These are phyloP conservation scores for Aspergillus pseudoglaucus DNA, from an alignment of 2,329 filamentous ascomycete genomes.

Conservation along the genomic window DNA sequence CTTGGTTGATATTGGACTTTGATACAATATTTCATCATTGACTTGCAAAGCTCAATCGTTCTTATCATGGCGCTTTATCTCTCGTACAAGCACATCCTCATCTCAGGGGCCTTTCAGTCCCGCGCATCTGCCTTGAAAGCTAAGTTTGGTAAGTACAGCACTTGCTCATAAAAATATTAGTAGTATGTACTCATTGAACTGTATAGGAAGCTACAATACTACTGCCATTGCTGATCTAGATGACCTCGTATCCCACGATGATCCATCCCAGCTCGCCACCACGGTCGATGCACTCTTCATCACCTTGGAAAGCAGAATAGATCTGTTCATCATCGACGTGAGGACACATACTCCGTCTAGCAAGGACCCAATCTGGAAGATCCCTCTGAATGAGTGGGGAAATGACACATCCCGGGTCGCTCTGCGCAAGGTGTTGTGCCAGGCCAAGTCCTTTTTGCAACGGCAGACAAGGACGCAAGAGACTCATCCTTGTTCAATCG, in stretches of 20 bases:
- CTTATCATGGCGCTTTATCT: too few relatives aligned
- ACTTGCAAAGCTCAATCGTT: too few relatives aligned
- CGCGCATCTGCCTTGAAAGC: too few relatives aligned
- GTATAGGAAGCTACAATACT: too few relatives aligned
- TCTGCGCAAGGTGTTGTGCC: neutral
- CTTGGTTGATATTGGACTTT: too few relatives aligned
- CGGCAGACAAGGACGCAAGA: neutral
- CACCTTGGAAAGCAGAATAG: neutral
- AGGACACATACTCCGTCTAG: neutral
- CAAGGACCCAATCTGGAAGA: neutral
- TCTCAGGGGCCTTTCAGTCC: too few relatives aligned
- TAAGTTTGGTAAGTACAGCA: too few relatives aligned
- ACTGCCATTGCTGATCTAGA: neutral
- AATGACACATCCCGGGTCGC: neutral
- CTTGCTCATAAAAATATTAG: too few relatives aligned
- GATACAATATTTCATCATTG: too few relatives aligned
- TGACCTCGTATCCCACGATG: neutral
- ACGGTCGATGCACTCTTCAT: neutral
- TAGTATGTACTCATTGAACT: too few relatives aligned
- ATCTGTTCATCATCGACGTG: neutral
- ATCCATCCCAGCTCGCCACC: neutral
- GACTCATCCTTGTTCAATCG: neutral
- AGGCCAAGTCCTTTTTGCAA: neutral
- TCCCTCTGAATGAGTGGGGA: neutral
- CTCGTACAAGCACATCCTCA: too few relatives aligned